Conservation (phyloP, 2,329 filamentous ascomycete genomes). For the Nannizziopsis arthrosporioides region DNA sequence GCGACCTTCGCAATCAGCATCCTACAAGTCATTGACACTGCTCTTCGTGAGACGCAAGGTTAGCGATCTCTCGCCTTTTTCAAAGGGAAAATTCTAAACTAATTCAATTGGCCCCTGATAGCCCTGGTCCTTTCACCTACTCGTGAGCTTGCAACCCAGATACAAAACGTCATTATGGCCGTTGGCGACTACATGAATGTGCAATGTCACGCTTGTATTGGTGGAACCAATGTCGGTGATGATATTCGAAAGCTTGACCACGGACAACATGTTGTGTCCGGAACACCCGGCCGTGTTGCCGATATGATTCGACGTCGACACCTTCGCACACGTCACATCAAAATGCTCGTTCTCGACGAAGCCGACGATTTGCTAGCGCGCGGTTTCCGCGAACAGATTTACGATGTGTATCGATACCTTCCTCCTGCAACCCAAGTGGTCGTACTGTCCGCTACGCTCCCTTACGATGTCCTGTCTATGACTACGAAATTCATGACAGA, state of each 20-base stretch:
- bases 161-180: slow-evolving; percentile 98
- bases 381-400: slow-evolving; percentile 96
- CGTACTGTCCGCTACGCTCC: slow-evolving; percentile 88
- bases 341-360: slow-evolving; percentile 67
- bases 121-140: slow-evolving; percentile 92
- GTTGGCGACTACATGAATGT: slow-evolving; percentile 99
- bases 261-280: slow-evolving; percentile 93
- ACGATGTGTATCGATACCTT: slow-evolving; percentile 95
- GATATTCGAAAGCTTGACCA: slow-evolving; percentile 97
- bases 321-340: slow-evolving; percentile 61
- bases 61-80: too few species aligned
- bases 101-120: slow-evolving; percentile 15
- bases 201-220: slow-evolving; percentile 96
- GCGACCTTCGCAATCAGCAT: slow-evolving; percentile 95
- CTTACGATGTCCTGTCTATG: slow-evolving; percentile 97
- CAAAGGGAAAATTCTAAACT: background rate
- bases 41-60: slow-evolving; percentile 76
- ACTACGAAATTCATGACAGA: slow-evolving; percentile 99
- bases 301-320: slow-evolving; percentile 69
- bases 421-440: slow-evolving; percentile 97
- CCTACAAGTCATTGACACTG: slow-evolving; percentile 89
- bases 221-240: slow-evolving; percentile 93
- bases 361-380: slow-evolving; percentile 75
- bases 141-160: slow-evolving; percentile 92
- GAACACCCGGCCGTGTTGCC: slow-evolving; percentile 90